Conservation (phyloP, 768 basidiomycete genomes). For the Pleurotus citrinopileatus region DNA sequence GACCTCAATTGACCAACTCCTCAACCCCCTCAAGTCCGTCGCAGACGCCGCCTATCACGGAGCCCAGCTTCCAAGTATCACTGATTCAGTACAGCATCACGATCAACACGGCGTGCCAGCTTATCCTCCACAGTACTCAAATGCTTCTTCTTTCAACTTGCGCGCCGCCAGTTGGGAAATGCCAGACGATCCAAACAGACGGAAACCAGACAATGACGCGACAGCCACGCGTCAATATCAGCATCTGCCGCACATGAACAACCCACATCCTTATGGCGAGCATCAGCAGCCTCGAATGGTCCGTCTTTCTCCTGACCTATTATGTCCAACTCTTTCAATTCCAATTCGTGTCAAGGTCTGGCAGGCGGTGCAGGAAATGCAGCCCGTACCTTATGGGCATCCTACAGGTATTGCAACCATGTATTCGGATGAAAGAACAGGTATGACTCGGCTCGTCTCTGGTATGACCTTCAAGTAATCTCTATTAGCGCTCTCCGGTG, state of each 20-base stretch:
- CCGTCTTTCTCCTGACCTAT: slow-evolving; percentile 30
- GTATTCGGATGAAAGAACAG: slow-evolving; percentile 58
- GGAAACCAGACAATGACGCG: slow-evolving; percentile 32
- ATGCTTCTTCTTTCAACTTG: slow-evolving; percentile 45
- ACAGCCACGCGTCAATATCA: slow-evolving; percentile 32
- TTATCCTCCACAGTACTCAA: slow-evolving; percentile 18
- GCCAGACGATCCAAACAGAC: slow-evolving; percentile 28
- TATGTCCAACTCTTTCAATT: too few species aligned
- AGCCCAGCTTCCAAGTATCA: slow-evolving; percentile 1
- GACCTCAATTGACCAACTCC: slow-evolving; percentile 17
- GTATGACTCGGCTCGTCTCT: slow-evolving; percentile 32
- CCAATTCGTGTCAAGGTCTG: slow-evolving; percentile 27
- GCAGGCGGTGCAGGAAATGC: slow-evolving; percentile 25
- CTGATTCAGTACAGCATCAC: slow-evolving; percentile 5
- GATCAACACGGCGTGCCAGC: slow-evolving; percentile 11
- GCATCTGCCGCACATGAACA: slow-evolving; percentile 19
- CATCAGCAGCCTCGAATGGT: slow-evolving; percentile 29
- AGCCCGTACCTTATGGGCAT: slow-evolving; percentile 38
- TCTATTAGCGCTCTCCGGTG: slow-evolving; percentile 43
- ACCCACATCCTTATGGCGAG: slow-evolving; percentile 21
- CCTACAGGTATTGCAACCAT: slow-evolving; percentile 38
- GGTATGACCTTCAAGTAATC: slow-evolving; percentile 13
- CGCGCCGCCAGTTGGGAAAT: slow-evolving; percentile 57
- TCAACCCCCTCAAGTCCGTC: slow-evolving; percentile 14
- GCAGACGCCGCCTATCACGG: neutral